phyloP scores from a whole-genome alignment of 1,139 yeast species.

The Saccharomycopsis crataegensis region DNA sequence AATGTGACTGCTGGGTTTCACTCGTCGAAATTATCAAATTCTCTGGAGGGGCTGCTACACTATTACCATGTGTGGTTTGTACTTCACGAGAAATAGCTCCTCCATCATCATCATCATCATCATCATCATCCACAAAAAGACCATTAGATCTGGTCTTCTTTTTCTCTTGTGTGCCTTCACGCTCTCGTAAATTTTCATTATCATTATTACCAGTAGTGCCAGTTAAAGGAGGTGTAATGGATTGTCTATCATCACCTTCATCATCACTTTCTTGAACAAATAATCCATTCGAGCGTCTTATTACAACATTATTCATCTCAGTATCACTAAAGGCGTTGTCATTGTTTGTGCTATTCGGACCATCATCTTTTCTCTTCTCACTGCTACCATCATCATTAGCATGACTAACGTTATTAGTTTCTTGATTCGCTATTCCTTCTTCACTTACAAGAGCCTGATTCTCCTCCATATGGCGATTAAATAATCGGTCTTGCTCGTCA shows the following conservation, averaged over 20 bases:
- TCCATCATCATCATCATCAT: neutral
- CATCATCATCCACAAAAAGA: neutral
- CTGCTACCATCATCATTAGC: neutral
- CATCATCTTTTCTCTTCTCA: neutral
- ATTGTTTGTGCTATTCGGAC: neutral
- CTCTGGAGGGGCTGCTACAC: neutral
- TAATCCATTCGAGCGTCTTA: slow-evolving; percentile 1
- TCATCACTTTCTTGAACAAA: slow-evolving; percentile 10
- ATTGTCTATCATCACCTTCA: slow-evolving; percentile 7
- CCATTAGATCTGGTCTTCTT: neutral
- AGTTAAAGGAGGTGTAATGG: neutral
- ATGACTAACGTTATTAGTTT: neutral
- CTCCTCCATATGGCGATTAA: neutral
- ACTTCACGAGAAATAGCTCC: neutral
- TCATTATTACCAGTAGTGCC: neutral
- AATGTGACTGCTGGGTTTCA: too few relatives aligned
- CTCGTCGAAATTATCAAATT: too few relatives aligned
- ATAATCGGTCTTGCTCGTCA: slow-evolving; percentile 14
- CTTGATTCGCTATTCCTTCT: neutral
- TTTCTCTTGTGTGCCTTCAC: neutral
- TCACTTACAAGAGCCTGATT: neutral
- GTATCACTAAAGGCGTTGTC: slow-evolving; percentile 3
- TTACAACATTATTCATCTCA: slow-evolving; percentile 3
- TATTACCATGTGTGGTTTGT: neutral
- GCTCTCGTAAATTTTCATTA: neutral